phyloP scores from a whole-genome alignment of 1,284 basidiomycete genomes.

The Pisolithus thermaeus region DNA sequence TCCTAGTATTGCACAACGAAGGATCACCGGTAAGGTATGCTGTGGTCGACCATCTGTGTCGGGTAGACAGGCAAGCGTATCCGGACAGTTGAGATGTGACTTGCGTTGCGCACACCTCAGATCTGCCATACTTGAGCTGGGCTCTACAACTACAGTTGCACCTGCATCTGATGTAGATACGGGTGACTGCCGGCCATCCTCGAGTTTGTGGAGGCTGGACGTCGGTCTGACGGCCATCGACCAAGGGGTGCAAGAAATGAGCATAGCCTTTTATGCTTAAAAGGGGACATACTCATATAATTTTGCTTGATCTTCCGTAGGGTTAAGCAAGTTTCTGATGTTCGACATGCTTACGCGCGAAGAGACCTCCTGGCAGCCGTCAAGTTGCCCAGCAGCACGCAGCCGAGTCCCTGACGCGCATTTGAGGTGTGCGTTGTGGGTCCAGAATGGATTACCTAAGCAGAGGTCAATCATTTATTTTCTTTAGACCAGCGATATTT shows the following conservation, averaged over 20 bases:
- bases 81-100: constrained; percentile 66
- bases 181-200: constrained; percentile 16
- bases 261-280: background rate
- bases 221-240: constrained; percentile 13
- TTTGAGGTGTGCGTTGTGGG: constrained; percentile 23
- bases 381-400: constrained; percentile 1
- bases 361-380: constrained; percentile 6
- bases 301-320: constrained; percentile 34
- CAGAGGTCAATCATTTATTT: background rate
- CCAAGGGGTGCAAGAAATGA: constrained; percentile 13
- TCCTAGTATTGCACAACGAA: constrained; percentile 74
- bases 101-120: constrained; percentile 39
- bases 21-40: constrained; percentile 74
- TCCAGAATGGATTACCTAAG: constrained; percentile 27
- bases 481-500: too few relatives aligned
- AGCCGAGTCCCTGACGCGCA: background rate
- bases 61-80: constrained; percentile 67
- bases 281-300: constrained; percentile 34
- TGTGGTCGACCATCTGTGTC: constrained; percentile 72
- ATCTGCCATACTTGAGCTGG: constrained; percentile 5
- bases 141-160: constrained; percentile 9
- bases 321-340: constrained; percentile 50
- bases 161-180: constrained; percentile 22
- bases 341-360: constrained; percentile 40
- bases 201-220: constrained; percentile 11